Percentiles rank a stretch among this genome's conserved stretches.
Conservation (phyloP, 768 basidiomycete species). For the Mrakia blollopis region DNA sequence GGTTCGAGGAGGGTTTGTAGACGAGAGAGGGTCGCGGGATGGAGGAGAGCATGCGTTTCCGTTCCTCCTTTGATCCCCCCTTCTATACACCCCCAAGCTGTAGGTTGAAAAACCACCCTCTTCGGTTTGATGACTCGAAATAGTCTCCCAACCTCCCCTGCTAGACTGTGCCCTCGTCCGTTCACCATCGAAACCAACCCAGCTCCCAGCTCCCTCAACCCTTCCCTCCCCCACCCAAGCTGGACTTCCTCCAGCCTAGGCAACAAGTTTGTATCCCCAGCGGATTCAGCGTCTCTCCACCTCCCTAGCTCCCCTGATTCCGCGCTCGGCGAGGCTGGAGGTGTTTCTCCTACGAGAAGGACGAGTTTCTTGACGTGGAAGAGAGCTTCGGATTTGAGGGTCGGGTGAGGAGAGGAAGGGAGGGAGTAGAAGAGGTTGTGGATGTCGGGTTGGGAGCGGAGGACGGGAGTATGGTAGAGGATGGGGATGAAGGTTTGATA, state of each 20-base stretch:
- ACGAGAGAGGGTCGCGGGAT: background rate
- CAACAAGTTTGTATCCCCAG: background rate
- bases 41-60: background rate
- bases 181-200: background rate
- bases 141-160: background rate
- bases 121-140: background rate
- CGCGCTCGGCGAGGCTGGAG: background rate
- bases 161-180: background rate
- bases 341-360: background rate
- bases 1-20: background rate
- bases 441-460: slow-evolving; percentile 12
- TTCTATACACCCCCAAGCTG: background rate
- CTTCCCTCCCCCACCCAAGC: background rate
- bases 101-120: background rate
- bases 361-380: background rate
- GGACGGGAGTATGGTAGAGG: background rate
- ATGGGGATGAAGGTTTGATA: slow-evolving; percentile 10
- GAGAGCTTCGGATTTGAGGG: slow-evolving; percentile 1
- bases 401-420: background rate
- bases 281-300: background rate
- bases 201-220: background rate
- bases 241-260: background rate
- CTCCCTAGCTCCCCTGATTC: background rate
- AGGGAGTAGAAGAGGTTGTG: background rate
- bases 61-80: background rate